Evolutionary conservation across 2,329 filamentous ascomycete species (phyloP).

Genomic region (Talaromyces sp.): DNA sequence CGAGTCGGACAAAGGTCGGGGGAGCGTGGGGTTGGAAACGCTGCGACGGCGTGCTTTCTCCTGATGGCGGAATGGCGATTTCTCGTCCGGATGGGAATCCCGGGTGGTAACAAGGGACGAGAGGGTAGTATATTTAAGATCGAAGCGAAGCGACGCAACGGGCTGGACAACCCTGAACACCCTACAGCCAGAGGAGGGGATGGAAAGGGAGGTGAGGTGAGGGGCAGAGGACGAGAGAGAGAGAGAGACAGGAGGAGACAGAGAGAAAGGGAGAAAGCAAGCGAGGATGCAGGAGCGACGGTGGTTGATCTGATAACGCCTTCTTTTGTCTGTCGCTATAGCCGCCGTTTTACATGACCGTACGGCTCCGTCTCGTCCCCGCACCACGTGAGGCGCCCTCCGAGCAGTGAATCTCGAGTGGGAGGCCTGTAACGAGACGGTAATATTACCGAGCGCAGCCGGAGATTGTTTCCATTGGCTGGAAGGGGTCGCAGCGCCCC

Average conservation of each 20-base stretch:
- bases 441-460: background rate
- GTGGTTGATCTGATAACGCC: background rate
- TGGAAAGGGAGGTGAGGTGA: background rate
- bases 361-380: constrained; percentile 2
- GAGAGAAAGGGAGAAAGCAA: background rate
- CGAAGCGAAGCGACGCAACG: background rate
- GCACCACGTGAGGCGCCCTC: constrained; percentile 5
- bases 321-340: background rate
- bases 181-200: background rate
- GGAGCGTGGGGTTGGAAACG: background rate
- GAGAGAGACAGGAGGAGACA: background rate
- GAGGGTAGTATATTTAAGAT: background rate
- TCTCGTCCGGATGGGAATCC: background rate
- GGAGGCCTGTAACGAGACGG: background rate
- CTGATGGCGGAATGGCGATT: background rate
- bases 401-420: background rate
- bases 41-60: background rate
- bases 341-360: background rate
- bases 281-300: background rate
- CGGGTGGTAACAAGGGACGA: background rate
- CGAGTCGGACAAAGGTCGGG: background rate
- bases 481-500: background rate
- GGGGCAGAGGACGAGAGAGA: background rate
- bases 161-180: background rate
- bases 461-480: background rate